Percentiles rank a stretch among this genome's conserved stretches.
Conservation (phyloP, 129 eudicot species). For the Gnaphalium uliginosum region DNA sequence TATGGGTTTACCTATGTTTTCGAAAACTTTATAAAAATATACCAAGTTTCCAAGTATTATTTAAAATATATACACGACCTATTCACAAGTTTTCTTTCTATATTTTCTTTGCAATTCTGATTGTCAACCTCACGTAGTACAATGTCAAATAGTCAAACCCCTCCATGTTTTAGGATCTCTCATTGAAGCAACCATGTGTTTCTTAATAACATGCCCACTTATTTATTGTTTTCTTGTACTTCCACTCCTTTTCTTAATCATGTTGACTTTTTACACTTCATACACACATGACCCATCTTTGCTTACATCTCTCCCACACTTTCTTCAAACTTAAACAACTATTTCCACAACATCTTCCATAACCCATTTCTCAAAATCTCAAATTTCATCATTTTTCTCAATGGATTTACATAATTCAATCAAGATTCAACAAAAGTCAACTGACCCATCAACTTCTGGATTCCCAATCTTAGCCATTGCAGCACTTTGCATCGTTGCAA, state of each 20-base stretch:
- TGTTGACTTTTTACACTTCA: slow-evolving; percentile 38
- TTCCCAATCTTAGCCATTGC: slow-evolving; percentile 77
- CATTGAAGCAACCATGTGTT: slow-evolving; percentile 47
- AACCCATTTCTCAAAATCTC: slow-evolving; percentile 18
- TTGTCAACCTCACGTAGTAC: slow-evolving; percentile 30
- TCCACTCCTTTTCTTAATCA: slow-evolving; percentile 28
- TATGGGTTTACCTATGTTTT: no score
- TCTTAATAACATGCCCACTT: slow-evolving; percentile 42
- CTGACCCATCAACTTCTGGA: slow-evolving; percentile 36
- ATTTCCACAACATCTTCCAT: slow-evolving; percentile 23
- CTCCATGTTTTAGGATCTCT: slow-evolving; percentile 39
- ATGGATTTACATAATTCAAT: slow-evolving; percentile 44
- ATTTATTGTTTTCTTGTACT: slow-evolving; percentile 51
- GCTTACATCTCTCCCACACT: slow-evolving; percentile 31
- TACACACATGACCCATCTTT: slow-evolving; percentile 28
- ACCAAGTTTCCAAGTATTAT: no score
- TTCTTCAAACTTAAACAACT: slow-evolving; percentile 5
- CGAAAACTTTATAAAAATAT: no score
- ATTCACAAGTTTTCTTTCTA: not conserved
- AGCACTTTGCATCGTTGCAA: slow-evolving; percentile 60
- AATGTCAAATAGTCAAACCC: slow-evolving; percentile 33
- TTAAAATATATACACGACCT: no score
- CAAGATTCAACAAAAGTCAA: slow-evolving; percentile 39
- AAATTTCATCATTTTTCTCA: slow-evolving; percentile 6
- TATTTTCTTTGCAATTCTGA: not conserved